These are phyloP conservation scores for Phoma sp. DNA, from an alignment of 2,329 filamentous ascomycete genomes.

Conservation along the genomic window DNA sequence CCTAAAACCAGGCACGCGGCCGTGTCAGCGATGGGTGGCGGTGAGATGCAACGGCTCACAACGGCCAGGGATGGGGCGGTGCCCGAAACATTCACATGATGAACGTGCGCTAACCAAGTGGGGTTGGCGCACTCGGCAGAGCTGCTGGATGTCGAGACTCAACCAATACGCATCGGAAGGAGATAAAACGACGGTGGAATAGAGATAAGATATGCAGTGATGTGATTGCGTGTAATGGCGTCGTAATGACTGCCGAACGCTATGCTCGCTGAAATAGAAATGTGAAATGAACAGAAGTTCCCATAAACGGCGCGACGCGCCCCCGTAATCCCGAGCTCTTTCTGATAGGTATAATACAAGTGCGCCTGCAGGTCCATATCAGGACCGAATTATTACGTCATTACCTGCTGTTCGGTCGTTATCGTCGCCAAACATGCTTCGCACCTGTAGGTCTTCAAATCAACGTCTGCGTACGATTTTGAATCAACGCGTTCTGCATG, in stretches of 20 bases:
- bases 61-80: background rate
- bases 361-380: background rate
- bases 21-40: conserved; percentile 16
- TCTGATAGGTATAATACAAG: conserved; percentile 10
- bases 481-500: background rate
- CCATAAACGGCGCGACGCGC: background rate
- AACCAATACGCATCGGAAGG: background rate
- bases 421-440: conserved; percentile 5
- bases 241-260: background rate
- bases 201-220: background rate
- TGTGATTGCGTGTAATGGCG: background rate
- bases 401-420: conserved; percentile 8
- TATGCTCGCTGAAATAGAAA: conserved; percentile 9
- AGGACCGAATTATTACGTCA: conserved; percentile 12
- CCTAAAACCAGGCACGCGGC: conserved; percentile 14
- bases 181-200: background rate
- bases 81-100: conserved; percentile 21
- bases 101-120: conserved; percentile 2
- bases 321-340: background rate
- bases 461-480: too few species aligned
- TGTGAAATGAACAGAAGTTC: background rate
- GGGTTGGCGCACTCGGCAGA: conserved; percentile 9
- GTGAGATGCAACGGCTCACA: conserved; percentile 11
- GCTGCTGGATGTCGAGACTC: conserved; percentile 1
- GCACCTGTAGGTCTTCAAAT: background rate